Base-by-base conservation (phyloP, 1,284 basidiomycete genomes). In the Tremellales sp. region DNA sequence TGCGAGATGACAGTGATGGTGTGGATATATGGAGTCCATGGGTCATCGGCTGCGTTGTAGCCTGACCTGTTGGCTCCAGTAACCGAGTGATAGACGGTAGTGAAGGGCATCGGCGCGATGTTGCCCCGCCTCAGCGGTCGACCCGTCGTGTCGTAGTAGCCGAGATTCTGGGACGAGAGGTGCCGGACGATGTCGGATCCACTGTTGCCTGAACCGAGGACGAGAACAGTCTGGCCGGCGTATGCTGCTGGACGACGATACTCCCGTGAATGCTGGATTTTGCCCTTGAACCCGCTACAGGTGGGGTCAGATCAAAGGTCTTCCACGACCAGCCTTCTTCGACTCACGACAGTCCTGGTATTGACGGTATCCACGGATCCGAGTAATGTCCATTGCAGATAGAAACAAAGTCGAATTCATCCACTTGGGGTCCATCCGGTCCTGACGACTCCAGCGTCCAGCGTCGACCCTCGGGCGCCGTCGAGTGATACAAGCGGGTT, bases 331-430 rank as follows among this genome's bases (percentile, higher is more conserved):
- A n/a, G n/a, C n/a, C n/a, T n/a, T n/a, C n/a, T n/a, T n/a, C n/a
- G 10, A 59, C 66, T 51, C 51, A 67, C 61, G 51, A 60, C 8
- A 80, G 56, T 0, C 76, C 77, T 0, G 66, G 60, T 0, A 77
- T 67, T 4, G 49, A 54, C 0, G 79, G 79, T 11, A 80, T 68
- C 50, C 65, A 76, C 0, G 76, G 75, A 45, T 75, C 73, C 25
- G 65, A 69, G 57, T 80, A 80, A 52, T 79, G 74, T 0, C 79
- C 79, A 45, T 75, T 76, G 0, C 75, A 71, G 15, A 77, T 53
- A 13, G 62, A 58, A 8, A 76, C 68, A 25, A 53, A 64, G 48
- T 74, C 67, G 45, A 64, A 73, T 40, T 57, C 54, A 2, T 67
- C 64, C 3, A 3, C 13, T 15, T 15, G 33, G 19, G 15, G 33